Percentiles rank a stretch among this genome's conserved stretches.
Evolutionary conservation across 1,284 basidiomycete genomes (phyloP).

Genomic region (Coniferiporia weirii): DNA sequence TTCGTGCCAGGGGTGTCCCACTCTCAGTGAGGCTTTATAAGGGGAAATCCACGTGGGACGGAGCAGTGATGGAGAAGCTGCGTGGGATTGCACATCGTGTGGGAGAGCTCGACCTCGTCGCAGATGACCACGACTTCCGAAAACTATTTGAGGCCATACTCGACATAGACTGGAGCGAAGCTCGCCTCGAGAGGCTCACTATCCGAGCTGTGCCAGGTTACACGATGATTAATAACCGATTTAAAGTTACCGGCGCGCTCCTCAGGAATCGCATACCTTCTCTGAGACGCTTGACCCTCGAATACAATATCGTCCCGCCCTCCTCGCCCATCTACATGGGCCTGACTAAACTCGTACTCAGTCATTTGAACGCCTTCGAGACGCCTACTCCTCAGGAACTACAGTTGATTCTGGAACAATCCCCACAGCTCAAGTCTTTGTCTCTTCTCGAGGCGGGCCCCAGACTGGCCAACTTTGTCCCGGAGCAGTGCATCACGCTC

Average conservation of each 20-base stretch:
- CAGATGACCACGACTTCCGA: neutral
- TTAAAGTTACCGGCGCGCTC: neutral
- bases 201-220: neutral
- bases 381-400: neutral
- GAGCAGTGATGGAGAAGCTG: neutral
- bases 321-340: neutral
- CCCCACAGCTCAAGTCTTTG: neutral
- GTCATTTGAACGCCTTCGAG: neutral
- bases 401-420: neutral
- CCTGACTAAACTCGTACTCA: neutral
- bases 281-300: neutral
- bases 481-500: neutral
- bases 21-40: neutral
- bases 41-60: neutral
- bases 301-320: neutral
- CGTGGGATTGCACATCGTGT: neutral
- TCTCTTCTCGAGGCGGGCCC: neutral
- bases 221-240: neutral
- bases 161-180: neutral
- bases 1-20: neutral
- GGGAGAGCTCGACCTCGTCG: neutral
- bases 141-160: neutral
- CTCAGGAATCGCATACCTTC: neutral
- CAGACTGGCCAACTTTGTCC: neutral
- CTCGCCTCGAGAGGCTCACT: neutral